Conservation (phyloP, 2,329 filamentous ascomycete species). For the Hymenoscyphus scutula region DNA sequence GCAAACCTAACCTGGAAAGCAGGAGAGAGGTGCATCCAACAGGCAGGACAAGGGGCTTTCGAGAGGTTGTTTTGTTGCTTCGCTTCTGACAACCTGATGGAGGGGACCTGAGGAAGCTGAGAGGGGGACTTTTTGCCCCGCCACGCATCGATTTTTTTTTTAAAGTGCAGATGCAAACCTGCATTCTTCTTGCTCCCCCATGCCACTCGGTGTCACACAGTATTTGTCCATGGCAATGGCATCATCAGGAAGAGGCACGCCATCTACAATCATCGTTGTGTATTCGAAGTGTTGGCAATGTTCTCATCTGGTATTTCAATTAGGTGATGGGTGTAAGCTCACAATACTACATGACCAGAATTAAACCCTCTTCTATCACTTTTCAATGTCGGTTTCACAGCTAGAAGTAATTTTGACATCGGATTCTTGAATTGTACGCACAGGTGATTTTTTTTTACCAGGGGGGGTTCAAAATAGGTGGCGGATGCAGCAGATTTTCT, state of each 20-base stretch:
- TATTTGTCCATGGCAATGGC: no score
- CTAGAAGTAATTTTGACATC: neutral
- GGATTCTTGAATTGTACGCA: neutral
- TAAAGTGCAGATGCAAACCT: no score
- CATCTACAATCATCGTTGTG: neutral
- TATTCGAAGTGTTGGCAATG: neutral
- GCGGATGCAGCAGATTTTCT: neutral
- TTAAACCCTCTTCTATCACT: neutral
- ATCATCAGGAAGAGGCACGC: neutral
- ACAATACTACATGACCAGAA: neutral
- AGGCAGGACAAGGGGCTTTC: no score
- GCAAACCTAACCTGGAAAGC: no score
- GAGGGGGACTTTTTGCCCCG: no score
- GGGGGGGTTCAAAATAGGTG: neutral
- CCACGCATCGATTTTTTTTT: no score
- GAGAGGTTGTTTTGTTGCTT: no score
- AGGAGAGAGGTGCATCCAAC: no score
- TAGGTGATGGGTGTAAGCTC: neutral
- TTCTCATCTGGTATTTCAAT: neutral
- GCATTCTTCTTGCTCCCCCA: no score
- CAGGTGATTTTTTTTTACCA: neutral
- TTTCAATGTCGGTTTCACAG: neutral
- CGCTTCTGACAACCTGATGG: no score
- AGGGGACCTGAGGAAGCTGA: no score
- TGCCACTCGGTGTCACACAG: no score